A percentile compares a stretch with the other conserved stretches of the same genome.
Conservation (phyloP, 768 basidiomycete species). For the Amanita exitialis region DNA sequence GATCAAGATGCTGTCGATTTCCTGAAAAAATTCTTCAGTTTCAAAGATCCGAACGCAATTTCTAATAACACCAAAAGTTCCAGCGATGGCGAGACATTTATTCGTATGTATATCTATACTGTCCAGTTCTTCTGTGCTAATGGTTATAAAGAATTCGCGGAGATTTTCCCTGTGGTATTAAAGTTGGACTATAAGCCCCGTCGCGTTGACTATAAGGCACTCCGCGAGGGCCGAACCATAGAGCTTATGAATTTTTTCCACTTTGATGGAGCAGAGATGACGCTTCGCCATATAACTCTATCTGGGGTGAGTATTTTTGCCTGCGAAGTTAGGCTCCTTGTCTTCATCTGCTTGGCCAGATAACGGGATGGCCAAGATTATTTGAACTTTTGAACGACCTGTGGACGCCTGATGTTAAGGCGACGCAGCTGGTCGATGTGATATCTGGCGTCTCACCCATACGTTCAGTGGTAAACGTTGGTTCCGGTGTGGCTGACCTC, state of each 20-base stretch:
- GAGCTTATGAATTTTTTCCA: slow-evolving; percentile 99
- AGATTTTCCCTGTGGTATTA: slow-evolving; percentile 89
- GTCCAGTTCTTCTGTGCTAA: slow-evolving; percentile 50
- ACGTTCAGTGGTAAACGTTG: slow-evolving; percentile 94
- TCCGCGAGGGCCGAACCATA: slow-evolving; percentile 85
- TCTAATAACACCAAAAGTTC: slow-evolving; percentile 17
- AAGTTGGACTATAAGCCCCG: slow-evolving; percentile 99
- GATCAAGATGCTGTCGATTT: slow-evolving; percentile 99
- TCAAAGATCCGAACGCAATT: slow-evolving; percentile 50
- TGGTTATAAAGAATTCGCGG: slow-evolving; percentile 64
- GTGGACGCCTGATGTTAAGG: slow-evolving; percentile 99
- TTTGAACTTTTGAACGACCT: slow-evolving; percentile 92
- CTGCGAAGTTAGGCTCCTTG: background rate
- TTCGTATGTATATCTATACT: slow-evolving; percentile 18
- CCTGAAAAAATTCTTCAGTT: slow-evolving; percentile 92
- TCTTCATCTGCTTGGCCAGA: slow-evolving; percentile 32
- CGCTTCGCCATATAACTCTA: slow-evolving; percentile 83
- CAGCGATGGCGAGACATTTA: slow-evolving; percentile 36
- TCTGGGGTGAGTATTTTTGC: slow-evolving; percentile 59
- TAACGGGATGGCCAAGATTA: slow-evolving; percentile 86
- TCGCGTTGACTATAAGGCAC: slow-evolving; percentile 86
- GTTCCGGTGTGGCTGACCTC: slow-evolving; percentile 93
- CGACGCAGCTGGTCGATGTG: slow-evolving; percentile 94
- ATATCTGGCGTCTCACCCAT: slow-evolving; percentile 96
- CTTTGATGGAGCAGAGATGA: slow-evolving; percentile 98